Conservation (phyloP, 169 alveolate species). For the Theileria equi region DNA sequence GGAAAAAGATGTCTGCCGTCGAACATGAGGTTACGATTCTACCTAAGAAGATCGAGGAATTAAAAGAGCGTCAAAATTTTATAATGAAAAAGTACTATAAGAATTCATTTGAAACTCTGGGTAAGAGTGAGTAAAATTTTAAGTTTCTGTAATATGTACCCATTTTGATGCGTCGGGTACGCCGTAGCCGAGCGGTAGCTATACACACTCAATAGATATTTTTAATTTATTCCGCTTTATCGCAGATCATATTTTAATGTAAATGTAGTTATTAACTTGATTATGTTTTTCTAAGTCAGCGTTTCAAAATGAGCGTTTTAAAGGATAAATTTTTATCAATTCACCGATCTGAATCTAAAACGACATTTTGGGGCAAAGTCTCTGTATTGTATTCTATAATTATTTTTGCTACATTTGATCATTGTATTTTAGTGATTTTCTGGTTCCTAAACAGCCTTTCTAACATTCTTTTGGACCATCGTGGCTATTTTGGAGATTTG, state of each 20-base stretch:
- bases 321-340: slow-evolving; percentile 20
- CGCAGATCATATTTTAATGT: neutral
- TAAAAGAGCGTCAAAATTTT: slow-evolving; percentile 1
- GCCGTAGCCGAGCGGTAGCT: neutral
- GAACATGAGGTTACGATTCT: slow-evolving; percentile 9
- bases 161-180: neutral
- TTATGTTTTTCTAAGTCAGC: neutral
- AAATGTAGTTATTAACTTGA: neutral
- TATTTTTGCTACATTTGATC: neutral
- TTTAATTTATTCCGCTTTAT: neutral
- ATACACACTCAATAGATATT: neutral
- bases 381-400: neutral
- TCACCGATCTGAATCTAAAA: slow-evolving; percentile 2
- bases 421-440: neutral
- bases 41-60: neutral
- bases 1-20: slow-evolving; percentile 28
- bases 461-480: neutral
- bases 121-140: neutral
- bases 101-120: too few species aligned
- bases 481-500: neutral
- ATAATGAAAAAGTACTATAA: neutral
- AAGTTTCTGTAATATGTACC: neutral
- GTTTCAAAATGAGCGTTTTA: neutral
- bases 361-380: slow-evolving; percentile 1
- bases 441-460: slow-evolving; percentile 10